A percentile compares a stretch with the other conserved stretches of the same genome.
Conservation (phyloP, 805 yeast genomes). For the Metschnikowia drakensbergensis region DNA sequence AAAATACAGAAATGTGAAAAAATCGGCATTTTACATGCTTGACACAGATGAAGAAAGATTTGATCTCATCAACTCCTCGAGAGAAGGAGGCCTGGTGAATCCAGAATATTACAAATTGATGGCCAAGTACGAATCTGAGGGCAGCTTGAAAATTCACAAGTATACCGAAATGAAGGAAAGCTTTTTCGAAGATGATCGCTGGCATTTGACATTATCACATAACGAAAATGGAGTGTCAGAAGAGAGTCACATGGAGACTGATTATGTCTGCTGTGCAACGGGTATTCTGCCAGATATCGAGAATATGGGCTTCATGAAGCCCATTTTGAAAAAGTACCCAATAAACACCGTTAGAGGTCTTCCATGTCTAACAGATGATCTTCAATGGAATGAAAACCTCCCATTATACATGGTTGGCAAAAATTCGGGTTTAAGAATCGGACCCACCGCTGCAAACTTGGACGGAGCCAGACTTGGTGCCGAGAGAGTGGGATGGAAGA, state of each 20-base stretch:
- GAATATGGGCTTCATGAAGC: slow-evolving; percentile 27
- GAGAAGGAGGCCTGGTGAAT: slow-evolving; percentile 45
- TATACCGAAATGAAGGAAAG: slow-evolving; percentile 25
- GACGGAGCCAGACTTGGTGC: slow-evolving; percentile 47
- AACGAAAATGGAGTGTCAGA: slow-evolving; percentile 8
- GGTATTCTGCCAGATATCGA: slow-evolving; percentile 34
- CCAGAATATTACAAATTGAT: slow-evolving; percentile 40
- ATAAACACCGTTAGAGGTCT: slow-evolving; percentile 34
- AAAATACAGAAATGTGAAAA: slow-evolving; percentile 44
- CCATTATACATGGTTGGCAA: slow-evolving; percentile 43
- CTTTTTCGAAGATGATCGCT: slow-evolving; percentile 26
- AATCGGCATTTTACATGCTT: slow-evolving; percentile 40
- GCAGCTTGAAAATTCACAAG: slow-evolving; percentile 27
- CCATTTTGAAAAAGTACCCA: slow-evolving; percentile 24
- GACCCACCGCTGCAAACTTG: slow-evolving; percentile 45
- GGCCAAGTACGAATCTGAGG: slow-evolving; percentile 27
- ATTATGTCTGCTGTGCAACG: slow-evolving; percentile 41
- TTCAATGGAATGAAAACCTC: slow-evolving; percentile 38
- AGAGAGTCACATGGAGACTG: slow-evolving; percentile 11
- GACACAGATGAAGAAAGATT: slow-evolving; percentile 42
- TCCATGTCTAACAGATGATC: slow-evolving; percentile 43
- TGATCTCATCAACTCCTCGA: slow-evolving; percentile 38
- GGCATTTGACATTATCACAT: slow-evolving; percentile 21
- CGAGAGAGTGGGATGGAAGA: slow-evolving; percentile 42
- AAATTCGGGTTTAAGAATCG: slow-evolving; percentile 39